Percentiles rank a stretch among this genome's conserved stretches.
These are phyloP conservation scores for Saturnispora kantuleensis DNA, from an alignment of 805 yeast genomes.

Conservation along the genomic window DNA sequence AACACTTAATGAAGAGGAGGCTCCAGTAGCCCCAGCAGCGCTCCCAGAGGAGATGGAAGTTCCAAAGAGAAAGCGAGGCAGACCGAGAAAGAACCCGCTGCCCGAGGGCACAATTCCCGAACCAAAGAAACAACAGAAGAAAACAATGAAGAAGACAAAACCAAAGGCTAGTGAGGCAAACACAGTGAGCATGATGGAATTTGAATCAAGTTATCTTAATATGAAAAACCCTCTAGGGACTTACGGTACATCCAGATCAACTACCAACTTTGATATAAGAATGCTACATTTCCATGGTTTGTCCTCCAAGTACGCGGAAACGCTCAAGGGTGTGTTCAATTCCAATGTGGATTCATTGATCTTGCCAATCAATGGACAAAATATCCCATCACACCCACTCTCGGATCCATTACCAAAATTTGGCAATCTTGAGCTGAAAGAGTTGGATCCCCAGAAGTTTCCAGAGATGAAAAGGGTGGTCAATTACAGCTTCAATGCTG, in stretches of 20 bases:
- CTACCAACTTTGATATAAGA: constrained; percentile 3
- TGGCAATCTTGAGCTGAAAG: neutral
- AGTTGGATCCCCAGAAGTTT: constrained; percentile 4
- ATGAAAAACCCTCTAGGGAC: constrained; percentile 2
- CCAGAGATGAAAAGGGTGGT: constrained; percentile 11
- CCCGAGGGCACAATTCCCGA: neutral
- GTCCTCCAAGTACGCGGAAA: neutral
- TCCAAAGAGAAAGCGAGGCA: constrained; percentile 3
- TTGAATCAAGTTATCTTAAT: neutral
- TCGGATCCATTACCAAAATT: neutral
- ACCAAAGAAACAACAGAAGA: neutral
- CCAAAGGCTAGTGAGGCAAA: neutral
- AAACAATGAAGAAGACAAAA: neutral
- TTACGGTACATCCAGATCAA: constrained; percentile 5
- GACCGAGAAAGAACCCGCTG: constrained; percentile 1
- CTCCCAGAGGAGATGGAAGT: neutral
- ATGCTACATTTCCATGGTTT: constrained; percentile 4
- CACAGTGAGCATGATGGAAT: neutral
- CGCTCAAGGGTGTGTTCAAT: neutral
- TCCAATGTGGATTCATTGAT: neutral
- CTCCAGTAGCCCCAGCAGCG: neutral
- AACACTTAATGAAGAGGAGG: neutral
- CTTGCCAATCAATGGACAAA: neutral
- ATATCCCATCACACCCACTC: neutral
- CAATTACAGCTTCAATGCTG: constrained; percentile 15